Evolutionary conservation across 768 basidiomycete species (phyloP), one percentile per base, ranked within the genome.

Genomic region (Lentinula edodes): DNA sequence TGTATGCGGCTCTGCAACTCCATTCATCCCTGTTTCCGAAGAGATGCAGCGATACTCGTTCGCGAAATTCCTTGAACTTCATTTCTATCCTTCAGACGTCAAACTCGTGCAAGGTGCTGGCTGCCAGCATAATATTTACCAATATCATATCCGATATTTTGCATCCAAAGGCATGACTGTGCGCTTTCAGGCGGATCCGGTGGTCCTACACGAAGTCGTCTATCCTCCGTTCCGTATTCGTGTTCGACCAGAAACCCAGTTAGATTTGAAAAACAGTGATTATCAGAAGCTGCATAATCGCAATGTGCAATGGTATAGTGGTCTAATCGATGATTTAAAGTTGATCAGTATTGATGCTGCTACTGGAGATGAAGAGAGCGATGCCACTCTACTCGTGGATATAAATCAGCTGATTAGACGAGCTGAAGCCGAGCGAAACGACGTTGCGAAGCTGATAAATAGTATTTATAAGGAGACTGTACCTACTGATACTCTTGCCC

Each of bases 21-120:
- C 93, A 2, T 91, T 95, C 74, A 90, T 95, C 65, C 89, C 88
- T 5, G 86, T 93, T 42, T 93, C 93, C 1, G 89, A 92, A 66
- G 94, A 96, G 71, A 94, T 95, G 81, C 90, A 93, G 68, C 79
- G 89, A 60, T 94, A 96, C 70, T 98, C 95, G 5, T 96, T 98
- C 71, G 93, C 90, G 39, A 95, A 97, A 67, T 98, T 96, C 72
- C 82, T 99, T 34, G 96, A 99, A 70, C 84, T 96, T 32, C 91
- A 94, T 69, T 98, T 98, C 73, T 97, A 98, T 73, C 95, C 94
- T 35, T 85, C 93, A 38, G 86, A 92, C 64, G 87, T 95, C 68
- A 82, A 86, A 67, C 78, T 93, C 52, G 86, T 93, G n/a, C 89
- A 87, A 67, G 93, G 91, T 8, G 92, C 93, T 36, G 89, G 88